Base-by-base conservation (phyloP, 305 asterid genomes). In the Andrographis paniculata region DNA sequence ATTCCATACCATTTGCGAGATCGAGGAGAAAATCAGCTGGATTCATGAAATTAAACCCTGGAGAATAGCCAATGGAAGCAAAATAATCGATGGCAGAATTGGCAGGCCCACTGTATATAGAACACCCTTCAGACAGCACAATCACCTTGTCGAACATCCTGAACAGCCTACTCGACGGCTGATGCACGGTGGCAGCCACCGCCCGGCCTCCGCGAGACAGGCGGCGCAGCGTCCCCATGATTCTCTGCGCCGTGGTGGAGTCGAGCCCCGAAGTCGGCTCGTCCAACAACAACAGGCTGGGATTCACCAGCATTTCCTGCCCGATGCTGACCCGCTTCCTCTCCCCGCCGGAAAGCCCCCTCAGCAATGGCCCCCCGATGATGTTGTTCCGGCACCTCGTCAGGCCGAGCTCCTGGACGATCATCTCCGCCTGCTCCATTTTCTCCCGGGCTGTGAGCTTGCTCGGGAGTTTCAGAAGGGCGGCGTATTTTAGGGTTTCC, bases 261-360 rank as follows among this genome's bases (percentile, higher is more conserved):
- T 86, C 95, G 6, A 86, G 76, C 18, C 95, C 92, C 0, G 92
- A 86, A 2, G 95, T 86, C 0, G 95, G 95, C 71, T 86, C 95
- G 24, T 86, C 95, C 38, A 79, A 79, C 62, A 86, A 48, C 46
- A 86, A 56, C 14, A 86, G 58, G 37, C 92, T 82, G 1, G 95
- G 95, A 37, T 82, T 82, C 58, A 82, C 83, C 21, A 85, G 23
- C n/a, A n/a, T n/a, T n/a, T n/a, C n/a, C n/a, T n/a, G n/a, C n/a
- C n/a, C n/a, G n/a, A 86, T 79, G n/a, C 88, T 86, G 15, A 86
- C 92, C 15, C 95, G 56, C 45, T 75, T 79, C 30, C 91, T 62
- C 59, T 86, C 95, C 37, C 95, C 95, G 2, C 95, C 95, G 0
- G 94, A 86, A 7, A 86, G 31, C 3, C 95, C 95, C 48, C 94